These are phyloP conservation scores for Colletotrichum noveboracense DNA, from an alignment of 2,329 filamentous ascomycete genomes.

Conservation along the genomic window DNA sequence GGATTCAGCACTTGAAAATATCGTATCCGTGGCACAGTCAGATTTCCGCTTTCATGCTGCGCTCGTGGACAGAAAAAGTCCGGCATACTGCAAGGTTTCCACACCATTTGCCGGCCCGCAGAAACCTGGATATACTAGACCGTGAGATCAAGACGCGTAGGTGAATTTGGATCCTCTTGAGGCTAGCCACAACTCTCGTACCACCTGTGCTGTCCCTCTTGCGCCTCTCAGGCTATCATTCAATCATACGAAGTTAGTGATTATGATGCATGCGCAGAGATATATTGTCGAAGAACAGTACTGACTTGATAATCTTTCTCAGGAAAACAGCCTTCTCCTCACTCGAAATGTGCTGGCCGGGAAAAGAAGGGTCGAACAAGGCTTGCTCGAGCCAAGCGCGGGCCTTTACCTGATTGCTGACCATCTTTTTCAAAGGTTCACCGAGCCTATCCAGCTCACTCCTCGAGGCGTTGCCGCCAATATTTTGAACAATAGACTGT, in stretches of 20 bases:
- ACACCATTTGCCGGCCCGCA: neutral
- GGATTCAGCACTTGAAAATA: neutral
- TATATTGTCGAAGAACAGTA: conserved; percentile 7
- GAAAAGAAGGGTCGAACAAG: conserved; percentile 59
- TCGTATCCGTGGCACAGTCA: neutral
- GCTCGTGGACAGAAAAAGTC: neutral
- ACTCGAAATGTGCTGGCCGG: conserved; percentile 61
- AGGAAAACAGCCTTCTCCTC: conserved; percentile 69
- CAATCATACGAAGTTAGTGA: neutral
- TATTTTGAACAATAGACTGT: conserved; percentile 65
- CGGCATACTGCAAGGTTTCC: neutral
- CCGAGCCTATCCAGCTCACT: conserved; percentile 75
- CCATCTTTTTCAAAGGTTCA: conserved; percentile 74
- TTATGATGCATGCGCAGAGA: neutral
- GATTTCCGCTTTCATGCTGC: neutral
- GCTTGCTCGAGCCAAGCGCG: conserved; percentile 69
- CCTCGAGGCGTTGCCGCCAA: conserved; percentile 71
- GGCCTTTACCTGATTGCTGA: conserved; percentile 59
- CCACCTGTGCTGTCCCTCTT: conserved; percentile 67
- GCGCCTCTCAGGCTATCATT: conserved; percentile 64
- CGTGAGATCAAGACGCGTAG: conserved; percentile 55
- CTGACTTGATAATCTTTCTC: conserved; percentile 68
- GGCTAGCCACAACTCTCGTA: conserved; percentile 76
- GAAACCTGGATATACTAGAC: neutral
- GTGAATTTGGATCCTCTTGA: conserved; percentile 67